Percentiles rank a stretch among this genome's conserved stretches.
Conservation (phyloP, 495 filamentous ascomycete genomes). For the Diplogelasinospora grovesii region DNA sequence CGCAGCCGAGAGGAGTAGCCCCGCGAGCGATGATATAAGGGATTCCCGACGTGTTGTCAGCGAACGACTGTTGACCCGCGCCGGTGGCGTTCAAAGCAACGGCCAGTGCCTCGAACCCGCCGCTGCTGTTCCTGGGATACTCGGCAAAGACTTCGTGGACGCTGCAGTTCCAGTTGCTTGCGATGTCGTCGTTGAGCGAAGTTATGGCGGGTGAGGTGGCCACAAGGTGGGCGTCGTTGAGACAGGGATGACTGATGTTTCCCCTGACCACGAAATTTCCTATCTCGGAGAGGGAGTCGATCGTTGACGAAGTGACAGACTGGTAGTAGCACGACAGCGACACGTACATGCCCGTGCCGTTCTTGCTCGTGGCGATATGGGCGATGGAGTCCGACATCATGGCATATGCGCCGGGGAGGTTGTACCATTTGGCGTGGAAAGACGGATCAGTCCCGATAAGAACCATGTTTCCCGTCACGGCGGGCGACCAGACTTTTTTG, state of each 20-base stretch:
- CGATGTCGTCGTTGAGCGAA: slow-evolving; percentile 31
- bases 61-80: slow-evolving; percentile 32
- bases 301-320: slow-evolving; percentile 16
- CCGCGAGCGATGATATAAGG: slow-evolving; percentile 47
- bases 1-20: slow-evolving; percentile 40
- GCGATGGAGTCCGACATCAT: slow-evolving; percentile 24
- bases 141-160: slow-evolving; percentile 43
- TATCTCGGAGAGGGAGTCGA: slow-evolving; percentile 39
- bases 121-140: slow-evolving; percentile 33
- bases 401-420: slow-evolving; percentile 18
- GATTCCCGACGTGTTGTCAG: slow-evolving; percentile 35
- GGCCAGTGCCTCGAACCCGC: slow-evolving; percentile 40
- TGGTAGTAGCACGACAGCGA: slow-evolving; percentile 29
- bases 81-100: slow-evolving; percentile 38
- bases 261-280: slow-evolving; percentile 37
- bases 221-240: slow-evolving; percentile 42
- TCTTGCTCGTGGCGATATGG: slow-evolving; percentile 16
- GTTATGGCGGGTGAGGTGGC: slow-evolving; percentile 33
- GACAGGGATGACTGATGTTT: slow-evolving; percentile 31
- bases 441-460: slow-evolving; percentile 27
- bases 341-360: slow-evolving; percentile 27
- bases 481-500: slow-evolving; percentile 23
- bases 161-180: slow-evolving; percentile 43
- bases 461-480: slow-evolving; percentile 26
- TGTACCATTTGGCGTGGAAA: slow-evolving; percentile 21